phyloP scores from a whole-genome alignment of 352 stramenopile genomes.

The Globisporangium paddicum region DNA sequence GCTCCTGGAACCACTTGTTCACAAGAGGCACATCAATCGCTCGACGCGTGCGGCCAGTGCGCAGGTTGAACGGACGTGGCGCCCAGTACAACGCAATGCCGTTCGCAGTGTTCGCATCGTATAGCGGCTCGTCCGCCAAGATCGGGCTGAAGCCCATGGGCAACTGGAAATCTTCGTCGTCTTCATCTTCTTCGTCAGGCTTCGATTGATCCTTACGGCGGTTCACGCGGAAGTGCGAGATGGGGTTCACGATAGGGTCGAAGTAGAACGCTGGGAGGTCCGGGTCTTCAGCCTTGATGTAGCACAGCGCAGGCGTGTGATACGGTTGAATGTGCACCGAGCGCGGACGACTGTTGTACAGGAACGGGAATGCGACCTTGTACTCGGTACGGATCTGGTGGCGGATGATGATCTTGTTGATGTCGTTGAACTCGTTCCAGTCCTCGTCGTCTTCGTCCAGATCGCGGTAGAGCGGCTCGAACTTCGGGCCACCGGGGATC shows the following conservation, averaged over 20 bases:
- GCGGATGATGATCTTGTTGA: constrained; percentile 99
- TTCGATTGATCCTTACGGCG: constrained; percentile 36
- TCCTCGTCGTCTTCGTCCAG: constrained; percentile 98
- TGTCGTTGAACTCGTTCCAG: constrained; percentile 99
- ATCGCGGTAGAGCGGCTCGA: constrained; percentile 99
- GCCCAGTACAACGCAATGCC: constrained; percentile 99
- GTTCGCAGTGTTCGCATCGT: constrained; percentile 93
- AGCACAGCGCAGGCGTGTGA: constrained; percentile 95
- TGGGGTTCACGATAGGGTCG: constrained; percentile 97
- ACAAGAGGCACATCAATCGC: constrained; percentile 98
- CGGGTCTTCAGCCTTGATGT: constrained; percentile 96
- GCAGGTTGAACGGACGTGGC: constrained; percentile 96
- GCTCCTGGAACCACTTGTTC: constrained; percentile 99
- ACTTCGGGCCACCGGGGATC: constrained; percentile 99
- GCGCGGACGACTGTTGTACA: constrained; percentile 98
- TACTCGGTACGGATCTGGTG: constrained; percentile 99
- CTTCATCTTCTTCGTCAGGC: constrained; percentile 60
- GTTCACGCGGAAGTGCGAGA: constrained; percentile 91
- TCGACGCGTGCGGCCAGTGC: constrained; percentile 93
- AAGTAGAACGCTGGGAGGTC: constrained; percentile 97
- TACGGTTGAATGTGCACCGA: constrained; percentile 95
- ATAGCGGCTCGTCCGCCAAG: constrained; percentile 91
- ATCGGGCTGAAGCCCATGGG: constrained; percentile 89
- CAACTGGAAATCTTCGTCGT: constrained; percentile 89
- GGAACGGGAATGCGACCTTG: constrained; percentile 98